A percentile compares a stretch with the other conserved stretches of the same genome.
These are phyloP conservation scores for Metschnikowia hibisci DNA, from an alignment of 805 yeast species.

Conservation along the genomic window DNA sequence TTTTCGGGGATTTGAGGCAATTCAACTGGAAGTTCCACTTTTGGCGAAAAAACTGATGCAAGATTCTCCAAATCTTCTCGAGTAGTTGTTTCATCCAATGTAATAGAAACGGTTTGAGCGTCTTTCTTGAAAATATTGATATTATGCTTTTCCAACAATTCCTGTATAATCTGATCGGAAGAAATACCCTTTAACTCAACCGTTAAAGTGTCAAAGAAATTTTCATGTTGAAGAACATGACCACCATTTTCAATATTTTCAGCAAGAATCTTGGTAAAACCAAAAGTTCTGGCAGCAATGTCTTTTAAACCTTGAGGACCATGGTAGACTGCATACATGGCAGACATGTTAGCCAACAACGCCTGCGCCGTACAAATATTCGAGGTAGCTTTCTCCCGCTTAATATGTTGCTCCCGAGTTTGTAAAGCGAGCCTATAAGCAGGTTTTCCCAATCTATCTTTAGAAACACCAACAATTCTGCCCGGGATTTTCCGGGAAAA, in stretches of 20 bases:
- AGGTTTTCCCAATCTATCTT: conserved; percentile 84
- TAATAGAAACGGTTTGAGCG: conserved; percentile 60
- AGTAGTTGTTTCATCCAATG: conserved; percentile 87
- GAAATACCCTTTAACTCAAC: conserved; percentile 48
- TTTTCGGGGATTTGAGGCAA: conserved; percentile 51
- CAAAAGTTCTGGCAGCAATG: conserved; percentile 75
- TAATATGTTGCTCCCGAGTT: conserved; percentile 97
- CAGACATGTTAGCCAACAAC: conserved; percentile 88
- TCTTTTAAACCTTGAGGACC: conserved; percentile 82
- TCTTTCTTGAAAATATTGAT: conserved; percentile 75
- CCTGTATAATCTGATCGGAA: conserved; percentile 53
- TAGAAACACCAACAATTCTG: conserved; percentile 87
- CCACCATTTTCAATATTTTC: conserved; percentile 37
- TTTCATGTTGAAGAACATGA: conserved; percentile 52
- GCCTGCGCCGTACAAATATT: conserved; percentile 99
- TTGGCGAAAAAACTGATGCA: conserved; percentile 52
- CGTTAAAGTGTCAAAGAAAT: conserved; percentile 87
- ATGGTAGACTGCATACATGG: conserved; percentile 94
- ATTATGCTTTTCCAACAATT: conserved; percentile 57
- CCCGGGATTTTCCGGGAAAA: conserved; percentile 95
- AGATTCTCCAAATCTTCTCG: conserved; percentile 56
- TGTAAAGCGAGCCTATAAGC: conserved; percentile 92
- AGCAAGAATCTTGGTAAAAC: conserved; percentile 71
- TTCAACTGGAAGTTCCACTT: conserved; percentile 19
- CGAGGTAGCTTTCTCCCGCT: conserved; percentile 96